A percentile compares a stretch with the other conserved stretches of the same genome.
These are phyloP conservation scores for Bifiguratus adelaidae DNA, from an alignment of 192 early-diverging fungal species.

Conservation along the genomic window DNA sequence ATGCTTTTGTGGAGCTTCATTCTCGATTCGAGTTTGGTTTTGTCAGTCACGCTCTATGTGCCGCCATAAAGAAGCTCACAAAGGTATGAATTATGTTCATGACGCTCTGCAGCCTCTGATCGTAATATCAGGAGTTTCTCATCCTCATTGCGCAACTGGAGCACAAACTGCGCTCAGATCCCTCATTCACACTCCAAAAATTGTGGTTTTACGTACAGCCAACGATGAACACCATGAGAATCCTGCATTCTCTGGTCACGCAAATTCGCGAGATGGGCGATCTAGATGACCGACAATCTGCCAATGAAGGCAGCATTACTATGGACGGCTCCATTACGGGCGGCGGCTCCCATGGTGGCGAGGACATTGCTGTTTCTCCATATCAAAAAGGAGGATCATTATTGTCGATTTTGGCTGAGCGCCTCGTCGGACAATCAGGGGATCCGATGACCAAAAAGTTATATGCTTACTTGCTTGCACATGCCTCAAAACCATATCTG, in stretches of 20 bases:
- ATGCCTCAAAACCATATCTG: constrained; percentile 74
- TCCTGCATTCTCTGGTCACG: constrained; percentile 27
- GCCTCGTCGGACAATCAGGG: constrained; percentile 44
- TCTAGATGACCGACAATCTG: constrained; percentile 12
- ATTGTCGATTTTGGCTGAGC: constrained; percentile 61
- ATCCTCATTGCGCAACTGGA: constrained; percentile 84
- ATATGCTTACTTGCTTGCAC: constrained; percentile 67
- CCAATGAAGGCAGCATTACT: constrained; percentile 23
- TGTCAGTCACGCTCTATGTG: constrained; percentile 83
- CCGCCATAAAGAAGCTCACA: constrained; percentile 61
- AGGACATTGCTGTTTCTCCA: no score
- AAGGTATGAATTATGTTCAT: constrained; percentile 33
- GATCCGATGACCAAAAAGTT: constrained; percentile 64
- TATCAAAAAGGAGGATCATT: constrained; percentile 70
- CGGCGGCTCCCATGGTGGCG: constrained; percentile 7
- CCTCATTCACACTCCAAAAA: constrained; percentile 81
- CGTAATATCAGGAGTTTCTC: constrained; percentile 58
- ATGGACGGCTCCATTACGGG: constrained; percentile 11
- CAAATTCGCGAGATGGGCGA: constrained; percentile 22
- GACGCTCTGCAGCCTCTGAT: neutral
- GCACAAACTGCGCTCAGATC: constrained; percentile 59
- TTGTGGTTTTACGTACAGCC: constrained; percentile 86
- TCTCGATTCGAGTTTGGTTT: constrained; percentile 72
- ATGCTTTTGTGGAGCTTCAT: constrained; percentile 67
- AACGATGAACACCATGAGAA: constrained; percentile 45